Percentiles rank a stretch among this genome's conserved stretches.
phyloP scores from a whole-genome alignment of 768 basidiomycete species.

The Pulveroboletus sp. region DNA sequence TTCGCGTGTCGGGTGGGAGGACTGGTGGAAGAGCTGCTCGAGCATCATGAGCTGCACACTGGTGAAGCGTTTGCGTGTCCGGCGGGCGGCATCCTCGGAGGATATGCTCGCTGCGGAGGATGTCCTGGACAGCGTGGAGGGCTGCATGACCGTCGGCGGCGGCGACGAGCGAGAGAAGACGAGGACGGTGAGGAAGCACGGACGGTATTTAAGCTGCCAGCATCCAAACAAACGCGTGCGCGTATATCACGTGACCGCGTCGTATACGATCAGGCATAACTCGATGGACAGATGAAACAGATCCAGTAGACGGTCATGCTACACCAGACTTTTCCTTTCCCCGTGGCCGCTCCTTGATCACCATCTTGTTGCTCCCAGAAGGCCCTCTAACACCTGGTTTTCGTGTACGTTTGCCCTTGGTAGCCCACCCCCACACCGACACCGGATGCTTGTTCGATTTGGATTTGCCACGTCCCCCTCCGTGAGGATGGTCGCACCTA shows the following conservation, averaged over 20 bases:
- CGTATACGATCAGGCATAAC: slow-evolving; percentile 6
- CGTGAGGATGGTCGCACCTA: slow-evolving; percentile 89
- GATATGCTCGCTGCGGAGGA: slow-evolving; percentile 54
- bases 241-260: slow-evolving; percentile 31
- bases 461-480: slow-evolving; percentile 96
- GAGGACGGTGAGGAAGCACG: background rate
- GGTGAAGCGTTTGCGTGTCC: slow-evolving; percentile 69
- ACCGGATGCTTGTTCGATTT: slow-evolving; percentile 95
- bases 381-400: slow-evolving; percentile 81
- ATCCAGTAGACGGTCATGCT: background rate
- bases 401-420: slow-evolving; percentile 89
- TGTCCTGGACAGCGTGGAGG: slow-evolving; percentile 43
- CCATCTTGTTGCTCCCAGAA: slow-evolving; percentile 70
- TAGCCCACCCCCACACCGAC: slow-evolving; percentile 89
- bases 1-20: slow-evolving; percentile 70
- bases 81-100: slow-evolving; percentile 47
- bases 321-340: slow-evolving; percentile 46
- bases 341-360: slow-evolving; percentile 78
- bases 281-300: background rate
- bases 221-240: slow-evolving; percentile 29
- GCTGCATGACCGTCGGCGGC: slow-evolving; percentile 13
- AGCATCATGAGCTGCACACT: slow-evolving; percentile 65
- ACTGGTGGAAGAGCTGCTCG: slow-evolving; percentile 67
- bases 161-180: background rate
- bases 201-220: slow-evolving; percentile 24